Base-by-base conservation (phyloP, 805 yeast genomes). In the Scheffersomyces coipomensis region DNA sequence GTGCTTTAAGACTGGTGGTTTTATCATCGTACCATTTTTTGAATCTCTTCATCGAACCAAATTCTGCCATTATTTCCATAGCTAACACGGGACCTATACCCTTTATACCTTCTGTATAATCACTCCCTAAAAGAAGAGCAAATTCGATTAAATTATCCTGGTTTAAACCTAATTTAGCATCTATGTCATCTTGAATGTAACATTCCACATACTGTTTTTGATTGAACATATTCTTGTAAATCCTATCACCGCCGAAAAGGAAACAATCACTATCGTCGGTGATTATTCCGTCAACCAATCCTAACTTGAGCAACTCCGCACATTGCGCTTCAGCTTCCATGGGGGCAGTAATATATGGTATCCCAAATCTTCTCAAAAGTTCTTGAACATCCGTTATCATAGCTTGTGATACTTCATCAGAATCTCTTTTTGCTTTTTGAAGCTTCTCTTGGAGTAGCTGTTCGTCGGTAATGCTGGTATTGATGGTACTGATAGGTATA, bases 311-410 rank as follows among this genome's bases (percentile, higher is more conserved):
- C 5, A 93, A 63, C 47, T 84, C 87, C 0, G 96, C 97, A 64
- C 99, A 93, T 55, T 93, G 99, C 0, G 99, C 98, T 64, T 93
- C 99, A 1, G 99, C 99, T 62, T 93, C 99, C 90, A 88, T 88
- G 1, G 99, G 99, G 0, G 99, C 97, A 0, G 96, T 87, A 8
- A 93, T 76, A 49, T 79, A 93, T 0, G 99, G 99, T 4, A 93
- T 85, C 1, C 99, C 99, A 69, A 93, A 93, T 38, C 91, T 64
- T 21, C 85, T 76, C 7, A 93, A 67, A 30, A 93, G 68, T 46
- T 89, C 96, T 62, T 93, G 97, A 15, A 95, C 93, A 55, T 93
- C 98, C 27, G 73, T 71, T 18, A 91, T 76, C 97, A 93, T 93
- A 1, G 77, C 77, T 5, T 78, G 76, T 0, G 96, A 85, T 1